Conservation (phyloP, 1,284 basidiomycete genomes). For the Tylopilus orsonianus region DNA sequence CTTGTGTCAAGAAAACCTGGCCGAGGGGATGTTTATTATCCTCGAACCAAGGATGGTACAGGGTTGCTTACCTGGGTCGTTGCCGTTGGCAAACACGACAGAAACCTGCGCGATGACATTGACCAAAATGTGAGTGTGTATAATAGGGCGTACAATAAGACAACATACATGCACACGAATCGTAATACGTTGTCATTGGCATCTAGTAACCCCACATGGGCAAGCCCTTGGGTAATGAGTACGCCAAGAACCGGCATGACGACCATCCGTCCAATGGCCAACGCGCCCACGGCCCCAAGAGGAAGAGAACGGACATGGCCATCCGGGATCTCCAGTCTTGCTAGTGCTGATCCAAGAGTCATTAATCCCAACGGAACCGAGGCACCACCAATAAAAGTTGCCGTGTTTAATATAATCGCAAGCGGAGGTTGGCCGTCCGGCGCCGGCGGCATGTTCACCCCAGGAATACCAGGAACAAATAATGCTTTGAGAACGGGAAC, state of each 20-base stretch:
- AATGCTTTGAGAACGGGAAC: constrained; percentile 70
- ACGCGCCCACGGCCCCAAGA: constrained; percentile 58
- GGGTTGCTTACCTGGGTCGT: constrained; percentile 50
- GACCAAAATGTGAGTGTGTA: not conserved
- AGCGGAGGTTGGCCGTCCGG: constrained; percentile 79
- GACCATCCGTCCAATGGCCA: constrained; percentile 66
- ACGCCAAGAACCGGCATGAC: constrained; percentile 72
- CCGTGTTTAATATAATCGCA: constrained; percentile 62
- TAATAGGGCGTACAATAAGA: not conserved
- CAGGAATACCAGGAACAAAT: constrained; percentile 52
- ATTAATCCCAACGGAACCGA: constrained; percentile 74
- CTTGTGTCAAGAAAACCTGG: constrained; percentile 63
- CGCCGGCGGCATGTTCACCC: constrained; percentile 54
- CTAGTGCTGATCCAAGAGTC: constrained; percentile 73
- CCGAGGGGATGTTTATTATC: not conserved
- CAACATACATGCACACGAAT: constrained; percentile 69
- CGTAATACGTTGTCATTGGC: constrained; percentile 59
- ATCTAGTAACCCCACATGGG: constrained; percentile 48
- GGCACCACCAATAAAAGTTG: constrained; percentile 69
- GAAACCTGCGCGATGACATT: constrained; percentile 44
- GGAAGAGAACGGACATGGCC: constrained; percentile 58
- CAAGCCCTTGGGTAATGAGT: constrained; percentile 55
- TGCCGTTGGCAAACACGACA: constrained; percentile 65
- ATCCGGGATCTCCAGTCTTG: constrained; percentile 56
- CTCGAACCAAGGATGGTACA: not conserved